Conservation (phyloP, 495 filamentous ascomycete genomes). For the Talaromyces wortmannii region DNA sequence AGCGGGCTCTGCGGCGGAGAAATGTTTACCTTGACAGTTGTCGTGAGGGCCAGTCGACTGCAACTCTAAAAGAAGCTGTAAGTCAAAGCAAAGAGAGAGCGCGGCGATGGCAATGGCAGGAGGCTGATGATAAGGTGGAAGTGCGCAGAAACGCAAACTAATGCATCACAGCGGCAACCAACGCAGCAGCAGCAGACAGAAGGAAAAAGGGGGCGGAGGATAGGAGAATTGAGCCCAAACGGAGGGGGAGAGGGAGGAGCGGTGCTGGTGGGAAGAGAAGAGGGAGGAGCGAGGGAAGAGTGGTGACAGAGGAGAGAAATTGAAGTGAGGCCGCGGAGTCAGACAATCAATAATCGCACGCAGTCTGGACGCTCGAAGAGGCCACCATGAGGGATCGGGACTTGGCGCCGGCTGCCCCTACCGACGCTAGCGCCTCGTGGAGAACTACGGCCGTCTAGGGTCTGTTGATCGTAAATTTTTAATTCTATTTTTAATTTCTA, state of each 20-base stretch:
- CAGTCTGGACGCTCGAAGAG: too few relatives aligned
- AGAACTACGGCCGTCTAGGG: too few relatives aligned
- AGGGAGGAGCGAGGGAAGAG: neutral
- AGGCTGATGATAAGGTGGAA: slow-evolving; percentile 1
- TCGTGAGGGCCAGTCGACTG: too few relatives aligned
- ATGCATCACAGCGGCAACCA: neutral
- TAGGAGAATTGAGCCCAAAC: neutral
- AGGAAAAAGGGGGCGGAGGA: neutral
- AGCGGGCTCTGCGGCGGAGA: too few relatives aligned
- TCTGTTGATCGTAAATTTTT: too few relatives aligned
- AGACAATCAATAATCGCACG: too few relatives aligned
- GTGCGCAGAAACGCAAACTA: neutral
- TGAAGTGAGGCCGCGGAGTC: neutral
- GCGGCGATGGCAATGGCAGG: neutral
- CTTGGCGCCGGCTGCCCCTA: neutral
- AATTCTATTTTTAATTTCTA: too few relatives aligned
- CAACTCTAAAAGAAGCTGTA: too few relatives aligned
- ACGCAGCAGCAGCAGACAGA: neutral
- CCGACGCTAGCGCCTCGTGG: too few relatives aligned
- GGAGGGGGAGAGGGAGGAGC: neutral
- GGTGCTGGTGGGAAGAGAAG: neutral
- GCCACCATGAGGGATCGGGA: neutral
- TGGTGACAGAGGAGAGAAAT: neutral
- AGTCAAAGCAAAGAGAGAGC: too few relatives aligned
- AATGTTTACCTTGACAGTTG: too few relatives aligned